phyloP scores from a whole-genome alignment of 2,329 filamentous ascomycete species.

The Tolypocladium album region DNA sequence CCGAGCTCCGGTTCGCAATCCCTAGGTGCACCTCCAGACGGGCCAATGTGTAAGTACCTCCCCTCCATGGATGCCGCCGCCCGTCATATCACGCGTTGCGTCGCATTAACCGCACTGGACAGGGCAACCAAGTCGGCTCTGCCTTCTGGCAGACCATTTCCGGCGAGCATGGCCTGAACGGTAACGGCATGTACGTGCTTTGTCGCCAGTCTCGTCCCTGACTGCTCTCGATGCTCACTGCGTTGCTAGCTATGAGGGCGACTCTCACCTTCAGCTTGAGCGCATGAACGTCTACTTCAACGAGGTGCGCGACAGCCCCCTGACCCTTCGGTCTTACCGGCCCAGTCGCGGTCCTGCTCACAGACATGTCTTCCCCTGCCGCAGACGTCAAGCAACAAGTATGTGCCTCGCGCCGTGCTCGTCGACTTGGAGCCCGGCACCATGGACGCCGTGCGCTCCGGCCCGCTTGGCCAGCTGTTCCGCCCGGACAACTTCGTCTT shows the following conservation, averaged over 20 bases:
- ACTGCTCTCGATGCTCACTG: not conserved
- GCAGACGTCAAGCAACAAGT: constrained; percentile 93
- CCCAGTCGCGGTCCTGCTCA: constrained; percentile 10
- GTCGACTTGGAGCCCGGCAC: constrained; percentile 99
- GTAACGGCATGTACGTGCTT: constrained; percentile 66
- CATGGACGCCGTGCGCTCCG: constrained; percentile 98
- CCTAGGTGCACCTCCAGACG: constrained; percentile 98
- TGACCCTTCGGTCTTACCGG: not conserved
- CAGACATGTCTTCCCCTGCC: too few relatives aligned
- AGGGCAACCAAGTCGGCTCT: constrained; percentile 99
- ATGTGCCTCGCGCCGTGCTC: constrained; percentile 96
- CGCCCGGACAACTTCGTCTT: constrained; percentile 99
- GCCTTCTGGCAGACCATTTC: constrained; percentile 95
- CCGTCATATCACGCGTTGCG: not conserved
- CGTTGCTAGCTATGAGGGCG: constrained; percentile 58
- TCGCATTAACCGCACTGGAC: constrained; percentile 24
- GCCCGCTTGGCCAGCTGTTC: constrained; percentile 98
- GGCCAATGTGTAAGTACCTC: constrained; percentile 78
- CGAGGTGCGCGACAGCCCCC: constrained; percentile 29
- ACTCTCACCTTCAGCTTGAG: constrained; percentile 97
- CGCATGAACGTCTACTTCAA: constrained; percentile 99
- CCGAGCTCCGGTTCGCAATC: constrained; percentile 32
- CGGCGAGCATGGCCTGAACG: constrained; percentile 92
- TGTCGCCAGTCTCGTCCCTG: not conserved
- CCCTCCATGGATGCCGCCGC: not conserved